These are phyloP conservation scores for Metschnikowia peoriensis DNA, from an alignment of 805 yeast species.

Conservation along the genomic window DNA sequence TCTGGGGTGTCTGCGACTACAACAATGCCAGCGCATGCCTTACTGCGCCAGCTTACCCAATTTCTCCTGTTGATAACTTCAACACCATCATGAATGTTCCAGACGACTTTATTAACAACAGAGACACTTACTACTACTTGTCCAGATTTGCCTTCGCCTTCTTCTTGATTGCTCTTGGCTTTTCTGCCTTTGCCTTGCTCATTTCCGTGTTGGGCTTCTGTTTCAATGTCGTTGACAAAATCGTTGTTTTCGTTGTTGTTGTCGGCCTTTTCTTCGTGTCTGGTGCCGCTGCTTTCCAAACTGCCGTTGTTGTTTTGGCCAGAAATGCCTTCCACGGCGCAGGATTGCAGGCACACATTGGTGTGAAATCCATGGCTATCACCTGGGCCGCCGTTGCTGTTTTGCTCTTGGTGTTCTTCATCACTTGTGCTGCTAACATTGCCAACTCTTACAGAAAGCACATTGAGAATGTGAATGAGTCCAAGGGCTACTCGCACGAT, in stretches of 20 bases:
- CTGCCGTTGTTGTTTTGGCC: slow-evolving; percentile 78
- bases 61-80: slow-evolving; percentile 79
- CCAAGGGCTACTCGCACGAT: slow-evolving; percentile 20
- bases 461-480: slow-evolving; percentile 36
- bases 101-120: slow-evolving; percentile 47
- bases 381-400: slow-evolving; percentile 69
- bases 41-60: slow-evolving; percentile 75
- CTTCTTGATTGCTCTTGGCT: slow-evolving; percentile 56
- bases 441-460: slow-evolving; percentile 52
- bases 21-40: slow-evolving; percentile 51
- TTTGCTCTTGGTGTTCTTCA: slow-evolving; percentile 48
- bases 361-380: slow-evolving; percentile 58
- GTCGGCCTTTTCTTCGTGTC: slow-evolving; percentile 53
- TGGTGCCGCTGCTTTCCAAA: slow-evolving; percentile 67
- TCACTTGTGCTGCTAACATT: slow-evolving; percentile 51
- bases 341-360: slow-evolving; percentile 47
- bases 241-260: slow-evolving; percentile 49
- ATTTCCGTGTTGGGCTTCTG: slow-evolving; percentile 54
- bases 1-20: slow-evolving; percentile 68
- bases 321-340: slow-evolving; percentile 60
- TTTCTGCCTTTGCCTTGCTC: slow-evolving; percentile 61
- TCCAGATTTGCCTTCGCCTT: slow-evolving; percentile 67
- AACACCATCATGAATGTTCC: slow-evolving; percentile 53
- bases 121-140: slow-evolving; percentile 60
- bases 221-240: slow-evolving; percentile 53